A percentile compares a stretch with the other conserved stretches of the same genome.
Conservation (phyloP, 2,329 filamentous ascomycete species). For the Neonectria coccinea region DNA sequence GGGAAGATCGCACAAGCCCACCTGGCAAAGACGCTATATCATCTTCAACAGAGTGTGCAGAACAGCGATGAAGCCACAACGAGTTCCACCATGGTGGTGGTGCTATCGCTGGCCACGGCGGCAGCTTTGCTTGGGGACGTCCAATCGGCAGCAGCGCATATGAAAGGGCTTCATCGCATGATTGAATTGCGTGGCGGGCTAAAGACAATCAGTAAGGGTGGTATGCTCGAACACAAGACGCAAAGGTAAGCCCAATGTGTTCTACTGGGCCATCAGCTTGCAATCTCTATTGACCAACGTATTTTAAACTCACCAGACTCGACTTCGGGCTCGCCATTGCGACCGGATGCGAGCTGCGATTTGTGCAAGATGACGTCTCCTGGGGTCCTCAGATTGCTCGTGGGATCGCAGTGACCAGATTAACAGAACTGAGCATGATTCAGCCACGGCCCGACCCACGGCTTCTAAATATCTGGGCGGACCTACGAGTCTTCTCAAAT, state of each 20-base stretch:
- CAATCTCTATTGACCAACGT: not conserved
- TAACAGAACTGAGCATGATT: conserved; percentile 26
- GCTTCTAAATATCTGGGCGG: conserved; percentile 39
- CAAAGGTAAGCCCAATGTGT: conserved; percentile 14
- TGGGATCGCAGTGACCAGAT: not conserved
- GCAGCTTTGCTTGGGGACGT: conserved; percentile 41
- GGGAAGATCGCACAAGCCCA: conserved; percentile 34
- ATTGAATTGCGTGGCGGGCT: conserved; percentile 41
- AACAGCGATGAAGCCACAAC: conserved; percentile 28
- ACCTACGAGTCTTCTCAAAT: conserved; percentile 40
- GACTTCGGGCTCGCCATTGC: conserved; percentile 31
- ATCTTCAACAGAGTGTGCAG: conserved; percentile 36
- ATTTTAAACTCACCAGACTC: conserved; percentile 5
- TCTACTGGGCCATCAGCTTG: too few species aligned
- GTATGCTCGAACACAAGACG: conserved; percentile 33
- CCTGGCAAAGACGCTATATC: conserved; percentile 34
- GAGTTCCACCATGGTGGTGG: conserved; percentile 37
- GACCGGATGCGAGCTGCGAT: conserved; percentile 18
- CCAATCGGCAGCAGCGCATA: conserved; percentile 37
- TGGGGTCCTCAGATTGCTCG: conserved; percentile 30
- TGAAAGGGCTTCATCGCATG: conserved; percentile 41
- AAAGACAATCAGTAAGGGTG: conserved; percentile 24
- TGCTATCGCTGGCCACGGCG: conserved; percentile 38
- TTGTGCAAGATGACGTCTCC: conserved; percentile 21
- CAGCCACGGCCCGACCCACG: conserved; percentile 29